A percentile compares a stretch with the other conserved stretches of the same genome.
phyloP scores from a whole-genome alignment of 1,139 yeast genomes.

The Zygosaccharomyces pseudobailii region DNA sequence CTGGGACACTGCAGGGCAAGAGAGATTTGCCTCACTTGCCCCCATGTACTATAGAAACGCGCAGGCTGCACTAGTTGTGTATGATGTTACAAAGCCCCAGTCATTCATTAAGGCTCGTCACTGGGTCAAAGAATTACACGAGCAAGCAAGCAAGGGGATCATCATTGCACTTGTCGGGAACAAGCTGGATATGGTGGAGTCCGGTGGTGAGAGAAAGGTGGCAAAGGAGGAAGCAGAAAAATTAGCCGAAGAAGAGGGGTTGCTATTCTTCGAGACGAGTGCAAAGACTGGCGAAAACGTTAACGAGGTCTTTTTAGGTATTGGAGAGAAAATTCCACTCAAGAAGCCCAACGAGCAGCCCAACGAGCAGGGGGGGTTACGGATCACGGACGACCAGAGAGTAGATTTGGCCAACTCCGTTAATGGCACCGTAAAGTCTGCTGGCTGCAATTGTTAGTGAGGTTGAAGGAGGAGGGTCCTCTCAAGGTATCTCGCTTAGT shows the following conservation, averaged over 20 bases:
- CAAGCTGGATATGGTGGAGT: slow-evolving; percentile 66
- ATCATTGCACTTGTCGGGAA: slow-evolving; percentile 93
- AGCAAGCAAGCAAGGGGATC: slow-evolving; percentile 88
- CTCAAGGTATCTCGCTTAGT: neutral
- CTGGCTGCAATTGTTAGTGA: slow-evolving; percentile 21
- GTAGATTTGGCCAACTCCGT: slow-evolving; percentile 21
- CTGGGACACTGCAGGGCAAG: slow-evolving; percentile 99
- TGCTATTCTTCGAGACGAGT: slow-evolving; percentile 88
- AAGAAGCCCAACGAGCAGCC: slow-evolving; percentile 18
- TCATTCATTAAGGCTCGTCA: slow-evolving; percentile 97
- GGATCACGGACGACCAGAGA: slow-evolving; percentile 26
- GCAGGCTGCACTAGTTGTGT: slow-evolving; percentile 96
- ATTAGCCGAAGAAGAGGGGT: slow-evolving; percentile 77
- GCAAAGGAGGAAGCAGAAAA: slow-evolving; percentile 79
- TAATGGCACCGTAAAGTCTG: slow-evolving; percentile 18
- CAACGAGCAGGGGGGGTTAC: slow-evolving; percentile 14
- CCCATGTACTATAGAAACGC: slow-evolving; percentile 98
- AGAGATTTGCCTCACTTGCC: slow-evolving; percentile 91
- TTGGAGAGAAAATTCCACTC: slow-evolving; percentile 57
- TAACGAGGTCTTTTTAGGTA: slow-evolving; percentile 84
- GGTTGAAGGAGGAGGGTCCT: neutral
- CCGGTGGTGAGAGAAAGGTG: slow-evolving; percentile 62
- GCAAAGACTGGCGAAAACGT: slow-evolving; percentile 93
- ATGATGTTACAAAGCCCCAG: slow-evolving; percentile 96
- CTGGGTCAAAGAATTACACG: slow-evolving; percentile 96